Evolutionary conservation across 495 filamentous ascomycete species (phyloP), one percentile per base, ranked within the genome.

Genomic region (Astrocystis sublimbata): DNA sequence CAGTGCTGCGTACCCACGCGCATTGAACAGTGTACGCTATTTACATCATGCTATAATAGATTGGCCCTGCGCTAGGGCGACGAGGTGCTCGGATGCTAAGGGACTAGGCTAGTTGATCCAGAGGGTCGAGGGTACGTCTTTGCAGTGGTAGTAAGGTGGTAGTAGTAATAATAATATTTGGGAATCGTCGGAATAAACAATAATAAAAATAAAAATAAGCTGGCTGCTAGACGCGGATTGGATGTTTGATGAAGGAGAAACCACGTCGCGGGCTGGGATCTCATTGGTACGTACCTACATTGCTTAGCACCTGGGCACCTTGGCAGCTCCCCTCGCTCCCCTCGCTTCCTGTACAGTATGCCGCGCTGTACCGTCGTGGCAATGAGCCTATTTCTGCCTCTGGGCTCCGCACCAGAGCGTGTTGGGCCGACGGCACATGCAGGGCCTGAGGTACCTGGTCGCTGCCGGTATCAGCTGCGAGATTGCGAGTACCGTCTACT

Each of bases 401-500:
- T n/a, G n/a, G n/a, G n/a, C n/a, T n/a, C n/a, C n/a, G n/a, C n/a
- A n/a, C n/a, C n/a, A n/a, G n/a, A n/a, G n/a, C n/a, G n/a, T n/a
- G n/a, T n/a, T n/a, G n/a, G n/a, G n/a, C n/a, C n/a, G 35, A 24
- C 19, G 58, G 31, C 24, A 51, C 58, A 33, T 43, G 58, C 54
- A 42, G 58, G 40, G 41, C 33, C 7, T 2, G 21, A 55, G 60
- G 28, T 62, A 62, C 60, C 40, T 62, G 31, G 41, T 55, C 21
- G 21, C 60, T 41, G 41, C 51, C 33, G 9, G 49, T 30, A 33
- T n/a, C 41, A 4, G 17, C 21, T 41, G 51, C 42, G 60, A 62
- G 33, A 46, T 54, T 54, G 21, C 51, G 49, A 41, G 60, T 62
- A 62, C 51, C 40, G 42, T 41, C 50, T n/a, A n/a, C n/a, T n/a